Base-by-base conservation (phyloP, 2,329 filamentous ascomycete genomes). In the Scedosporium minutisporum region DNA sequence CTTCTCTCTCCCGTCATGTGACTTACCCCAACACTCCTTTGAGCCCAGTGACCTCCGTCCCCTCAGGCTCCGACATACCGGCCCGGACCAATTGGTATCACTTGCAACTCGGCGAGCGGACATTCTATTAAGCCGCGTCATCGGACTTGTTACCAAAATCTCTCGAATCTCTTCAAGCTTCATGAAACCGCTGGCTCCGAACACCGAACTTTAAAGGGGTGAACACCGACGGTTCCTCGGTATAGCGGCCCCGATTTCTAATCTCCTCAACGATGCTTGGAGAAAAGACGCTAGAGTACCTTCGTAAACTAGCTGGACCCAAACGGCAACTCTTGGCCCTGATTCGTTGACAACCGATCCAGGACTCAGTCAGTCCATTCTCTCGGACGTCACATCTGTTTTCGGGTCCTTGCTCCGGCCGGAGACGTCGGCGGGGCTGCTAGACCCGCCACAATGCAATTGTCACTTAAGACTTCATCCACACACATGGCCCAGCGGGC, bases 351-450 rank as follows among this genome's bases (percentile, higher is more conserved):
- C 33, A 10, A 38, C 10, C 33, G 33, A 38, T 12, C 33, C 10
- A 12, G 2, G 33, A 38, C 10, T 38, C 33, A 27, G 23, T 23
- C 21, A 25, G n/a, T 14, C 51, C 12, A 14, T 25, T 55, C 12
- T 23, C 23, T 55, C 51, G 51, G 51, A 25, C 51, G 18, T 55
- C 51, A 14, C 51, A 55, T 27, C 51, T 55, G 3, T 55, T 53
- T 55, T 55, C 51, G 51, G 51, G 51, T 55, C 51, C 51, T 55
- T 27, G 51, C 51, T 38, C 51, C 51, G 51, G 51, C 51, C 51
- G 51, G 51, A 55, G 51, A 27, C 51, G 21, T 55, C 51, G 51
- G 51, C 23, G 51, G 51, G 23, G 51, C 51, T 55, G 21, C 23
- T 23, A 12, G 29, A 55, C 51, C 51, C 51, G 51, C 21, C 51